Evolutionary conservation across 1,284 basidiomycete species (phyloP), one percentile per base, ranked within the genome.

Genomic region (Ganoderma lucidum): DNA sequence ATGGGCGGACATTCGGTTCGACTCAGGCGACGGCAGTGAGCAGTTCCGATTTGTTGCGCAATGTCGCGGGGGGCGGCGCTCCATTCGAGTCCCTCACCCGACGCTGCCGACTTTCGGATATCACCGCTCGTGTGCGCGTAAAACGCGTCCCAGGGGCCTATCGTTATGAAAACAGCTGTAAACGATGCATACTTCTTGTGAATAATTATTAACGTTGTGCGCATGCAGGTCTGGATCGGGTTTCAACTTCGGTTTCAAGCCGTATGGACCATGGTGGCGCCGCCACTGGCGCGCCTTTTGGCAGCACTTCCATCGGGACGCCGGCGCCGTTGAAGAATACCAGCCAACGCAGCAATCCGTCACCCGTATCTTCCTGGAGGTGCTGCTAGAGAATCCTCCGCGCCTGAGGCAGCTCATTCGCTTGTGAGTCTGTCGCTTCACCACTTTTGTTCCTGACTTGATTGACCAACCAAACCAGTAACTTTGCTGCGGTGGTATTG

Each of bases 221-320:
- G 8, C 39, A 0, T 6, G 9, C 3, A 63, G 62, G 4, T 35
- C 48, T 15, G 62, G 62, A 1, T 14, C 32, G 9, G 41, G 35
- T 14, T 30, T 23, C 3, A 62, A 55, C 35, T 35, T 66, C 15
- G 64, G 39, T 4, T 53, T 70, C n/a, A 61, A 67, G 37, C 65
- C 69, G 6, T 70, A 70, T 30, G 69, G 65, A 6, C 62, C 53
- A 15, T 19, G 45, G 41, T 70, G 69, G 69, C 56, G 69, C 37
- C 23, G 51, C 17, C 45, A 64, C 30, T n/a, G 69, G 17, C 69
- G 65, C 12, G n/a, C 39, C 0, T 44, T 67, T 28, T 66, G 64
- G 64, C 69, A 73, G 51, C 42, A 73, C 28, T 71, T 73, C 60
- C 60, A 70, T 15, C 58, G 51, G 1, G 64, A 44, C 2, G 64